Evolutionary conservation across 148 eudicot species (phyloP).

Genomic region (Fagopyrum homotropicum): DNA sequence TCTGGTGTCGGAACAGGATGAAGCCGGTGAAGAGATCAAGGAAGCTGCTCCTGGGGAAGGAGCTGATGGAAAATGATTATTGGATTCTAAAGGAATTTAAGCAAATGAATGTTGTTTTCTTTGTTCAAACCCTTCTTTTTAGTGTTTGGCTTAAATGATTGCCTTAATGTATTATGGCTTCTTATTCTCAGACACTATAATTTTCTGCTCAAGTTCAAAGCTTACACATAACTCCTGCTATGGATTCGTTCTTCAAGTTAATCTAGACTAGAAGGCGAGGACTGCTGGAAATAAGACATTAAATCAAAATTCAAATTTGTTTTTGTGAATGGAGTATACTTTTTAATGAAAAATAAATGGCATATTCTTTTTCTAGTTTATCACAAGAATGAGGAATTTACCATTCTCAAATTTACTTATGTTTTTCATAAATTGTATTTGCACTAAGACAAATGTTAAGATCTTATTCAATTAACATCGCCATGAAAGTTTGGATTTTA

Average conservation of each 20-base stretch:
- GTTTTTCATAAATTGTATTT: too few relatives aligned
- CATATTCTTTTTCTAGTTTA: too few relatives aligned
- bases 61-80: slow-evolving; percentile 2
- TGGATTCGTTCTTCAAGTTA: not conserved
- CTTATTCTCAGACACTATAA: not conserved
- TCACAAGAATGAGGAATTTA: too few relatives aligned
- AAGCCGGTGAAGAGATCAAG: slow-evolving; percentile 3
- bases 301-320: too few relatives aligned
- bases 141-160: slow-evolving; percentile 1
- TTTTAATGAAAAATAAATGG: not conserved
- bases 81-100: not conserved
- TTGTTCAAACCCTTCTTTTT: not conserved
- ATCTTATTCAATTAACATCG: too few relatives aligned
- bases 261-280: too few relatives aligned
- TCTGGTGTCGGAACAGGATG: not conserved
- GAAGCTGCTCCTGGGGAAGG: not conserved
- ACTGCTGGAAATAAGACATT: too few relatives aligned
- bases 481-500: too few relatives aligned
- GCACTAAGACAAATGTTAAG: too few relatives aligned
- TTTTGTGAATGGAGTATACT: not conserved
- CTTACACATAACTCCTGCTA: not conserved
- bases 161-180: not conserved
- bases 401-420: too few relatives aligned
- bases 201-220: not conserved
- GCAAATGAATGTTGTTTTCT: not conserved